phyloP scores from a whole-genome alignment of 2,329 filamentous ascomycete species.

The Gnomoniopsis smithogilvyi region DNA sequence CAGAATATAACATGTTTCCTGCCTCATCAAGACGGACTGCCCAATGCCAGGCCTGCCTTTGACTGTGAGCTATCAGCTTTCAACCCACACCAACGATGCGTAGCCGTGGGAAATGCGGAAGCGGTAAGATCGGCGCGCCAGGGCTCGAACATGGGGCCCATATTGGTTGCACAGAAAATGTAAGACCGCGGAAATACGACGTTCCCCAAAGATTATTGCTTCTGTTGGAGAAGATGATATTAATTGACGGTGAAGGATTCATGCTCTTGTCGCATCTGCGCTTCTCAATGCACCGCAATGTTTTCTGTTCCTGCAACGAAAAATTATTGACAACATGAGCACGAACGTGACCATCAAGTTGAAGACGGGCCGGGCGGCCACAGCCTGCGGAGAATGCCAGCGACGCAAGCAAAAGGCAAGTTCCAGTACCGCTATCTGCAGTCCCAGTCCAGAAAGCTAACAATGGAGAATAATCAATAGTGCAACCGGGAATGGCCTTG shows the following conservation, averaged over 20 bases:
- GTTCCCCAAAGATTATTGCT: not conserved
- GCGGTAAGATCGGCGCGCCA: not conserved
- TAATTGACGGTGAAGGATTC: not conserved
- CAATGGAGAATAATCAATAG: too few relatives aligned
- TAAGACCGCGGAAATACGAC: not conserved
- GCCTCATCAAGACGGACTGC: not conserved
- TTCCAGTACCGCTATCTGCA: too few relatives aligned
- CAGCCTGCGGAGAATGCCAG: slow-evolving; percentile 43
- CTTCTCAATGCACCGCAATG: not conserved
- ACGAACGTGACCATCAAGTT: not conserved
- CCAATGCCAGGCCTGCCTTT: not conserved
- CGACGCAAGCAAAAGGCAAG: slow-evolving; percentile 45
- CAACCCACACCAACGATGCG: not conserved
- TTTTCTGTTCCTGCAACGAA: not conserved
- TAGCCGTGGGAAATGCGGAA: not conserved
- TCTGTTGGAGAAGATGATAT: not conserved
- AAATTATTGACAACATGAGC: not conserved
- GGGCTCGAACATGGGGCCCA: not conserved
- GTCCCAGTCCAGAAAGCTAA: not conserved
- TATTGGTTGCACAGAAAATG: not conserved
- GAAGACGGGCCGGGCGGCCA: not conserved
- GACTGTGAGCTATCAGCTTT: not conserved
- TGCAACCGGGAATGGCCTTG: slow-evolving; percentile 48
- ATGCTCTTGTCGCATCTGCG: not conserved
- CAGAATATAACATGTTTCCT: too few relatives aligned